These are phyloP conservation scores for Ilyonectria robusta DNA, from an alignment of 2,329 filamentous ascomycete genomes.

Conservation along the genomic window DNA sequence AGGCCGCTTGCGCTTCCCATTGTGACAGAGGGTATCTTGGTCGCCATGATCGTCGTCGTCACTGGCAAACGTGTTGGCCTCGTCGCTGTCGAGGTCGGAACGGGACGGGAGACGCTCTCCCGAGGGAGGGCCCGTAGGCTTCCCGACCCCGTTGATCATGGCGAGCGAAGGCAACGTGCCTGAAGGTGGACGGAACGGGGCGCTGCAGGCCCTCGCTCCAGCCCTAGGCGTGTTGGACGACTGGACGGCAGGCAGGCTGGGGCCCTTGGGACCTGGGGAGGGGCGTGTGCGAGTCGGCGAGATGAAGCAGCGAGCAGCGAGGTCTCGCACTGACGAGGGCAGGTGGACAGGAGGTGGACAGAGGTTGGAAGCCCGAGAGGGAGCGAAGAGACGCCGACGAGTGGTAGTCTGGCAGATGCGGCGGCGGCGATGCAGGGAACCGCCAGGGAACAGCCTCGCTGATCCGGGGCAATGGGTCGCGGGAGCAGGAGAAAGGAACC, in stretches of 20 bases:
- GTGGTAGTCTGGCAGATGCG: slow-evolving; percentile 15
- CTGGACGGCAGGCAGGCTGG: slow-evolving; percentile 6
- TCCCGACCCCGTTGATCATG: slow-evolving; percentile 48
- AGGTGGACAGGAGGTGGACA: not conserved
- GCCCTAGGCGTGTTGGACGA: slow-evolving; percentile 8
- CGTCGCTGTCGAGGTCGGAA: slow-evolving; percentile 63
- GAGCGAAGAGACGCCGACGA: slow-evolving; percentile 3
- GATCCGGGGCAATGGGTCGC: slow-evolving; percentile 33
- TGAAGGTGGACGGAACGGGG: slow-evolving; percentile 17
- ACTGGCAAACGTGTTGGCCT: slow-evolving; percentile 48
- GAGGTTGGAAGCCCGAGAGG: slow-evolving; percentile 4
- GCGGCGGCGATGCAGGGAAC: slow-evolving; percentile 28
- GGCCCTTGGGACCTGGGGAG: slow-evolving; percentile 16
- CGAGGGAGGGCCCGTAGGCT: slow-evolving; percentile 46
- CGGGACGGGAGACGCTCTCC: slow-evolving; percentile 52
- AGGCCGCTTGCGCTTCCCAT: slow-evolving; percentile 71
- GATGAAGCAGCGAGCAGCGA: slow-evolving; percentile 32
- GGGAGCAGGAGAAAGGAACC: slow-evolving; percentile 28
- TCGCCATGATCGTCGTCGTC: slow-evolving; percentile 64
- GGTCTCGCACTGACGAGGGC: slow-evolving; percentile 5
- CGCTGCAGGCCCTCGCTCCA: slow-evolving; percentile 23
- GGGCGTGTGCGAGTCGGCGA: slow-evolving; percentile 14
- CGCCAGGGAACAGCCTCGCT: slow-evolving; percentile 26
- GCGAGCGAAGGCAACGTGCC: slow-evolving; percentile 31
- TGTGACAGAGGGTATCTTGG: slow-evolving; percentile 52